These are phyloP conservation scores for Chlamydomonas reinhardtii DNA, from an alignment of 163 green algal genomes.

Conservation along the genomic window DNA sequence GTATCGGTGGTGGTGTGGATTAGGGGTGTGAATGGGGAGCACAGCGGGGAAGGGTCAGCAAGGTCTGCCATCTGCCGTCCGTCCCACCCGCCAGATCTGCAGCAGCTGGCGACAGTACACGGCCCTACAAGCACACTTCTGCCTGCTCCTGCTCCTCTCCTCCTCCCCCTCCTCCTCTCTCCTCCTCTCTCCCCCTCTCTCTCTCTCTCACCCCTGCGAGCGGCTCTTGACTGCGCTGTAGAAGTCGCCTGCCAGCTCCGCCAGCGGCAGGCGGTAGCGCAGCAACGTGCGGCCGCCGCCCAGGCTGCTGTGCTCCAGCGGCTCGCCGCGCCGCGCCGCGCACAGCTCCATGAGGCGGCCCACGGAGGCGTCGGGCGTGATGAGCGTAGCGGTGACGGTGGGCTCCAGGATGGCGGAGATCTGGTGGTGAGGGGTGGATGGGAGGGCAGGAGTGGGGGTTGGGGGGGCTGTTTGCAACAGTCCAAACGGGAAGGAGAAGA, in stretches of 20 bases:
- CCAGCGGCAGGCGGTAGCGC: conserved; percentile 87
- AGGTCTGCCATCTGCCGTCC: too few species aligned
- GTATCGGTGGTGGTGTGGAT: neutral
- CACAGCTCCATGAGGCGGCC: conserved; percentile 92
- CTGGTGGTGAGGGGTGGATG: neutral
- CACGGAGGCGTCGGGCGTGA: conserved; percentile 83
- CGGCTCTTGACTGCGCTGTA: conserved; percentile 92
- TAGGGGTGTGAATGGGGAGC: too few species aligned
- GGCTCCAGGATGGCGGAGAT: conserved; percentile 79
- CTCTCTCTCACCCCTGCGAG: conserved; percentile 73
- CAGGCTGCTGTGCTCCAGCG: conserved; percentile 62
- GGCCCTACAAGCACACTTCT: too few species aligned
- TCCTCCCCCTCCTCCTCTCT: too few species aligned
- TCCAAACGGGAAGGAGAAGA: too few species aligned
- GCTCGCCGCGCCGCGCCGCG: conserved; percentile 75
- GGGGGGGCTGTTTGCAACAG: too few species aligned
- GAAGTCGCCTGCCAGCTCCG: conserved; percentile 92
- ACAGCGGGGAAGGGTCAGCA: too few species aligned
- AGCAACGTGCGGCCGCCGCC: conserved; percentile 62
- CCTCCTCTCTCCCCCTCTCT: too few species aligned
- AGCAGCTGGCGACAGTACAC: too few species aligned
- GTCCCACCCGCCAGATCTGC: too few species aligned
- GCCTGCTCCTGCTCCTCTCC: too few species aligned
- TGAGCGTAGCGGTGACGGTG: conserved; percentile 84
- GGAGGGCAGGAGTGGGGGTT: too few species aligned